Evolutionary conservation across 2,329 filamentous ascomycete genomes (phyloP), one percentile per base, ranked within the genome.

Genomic region (Claviceps sp.): DNA sequence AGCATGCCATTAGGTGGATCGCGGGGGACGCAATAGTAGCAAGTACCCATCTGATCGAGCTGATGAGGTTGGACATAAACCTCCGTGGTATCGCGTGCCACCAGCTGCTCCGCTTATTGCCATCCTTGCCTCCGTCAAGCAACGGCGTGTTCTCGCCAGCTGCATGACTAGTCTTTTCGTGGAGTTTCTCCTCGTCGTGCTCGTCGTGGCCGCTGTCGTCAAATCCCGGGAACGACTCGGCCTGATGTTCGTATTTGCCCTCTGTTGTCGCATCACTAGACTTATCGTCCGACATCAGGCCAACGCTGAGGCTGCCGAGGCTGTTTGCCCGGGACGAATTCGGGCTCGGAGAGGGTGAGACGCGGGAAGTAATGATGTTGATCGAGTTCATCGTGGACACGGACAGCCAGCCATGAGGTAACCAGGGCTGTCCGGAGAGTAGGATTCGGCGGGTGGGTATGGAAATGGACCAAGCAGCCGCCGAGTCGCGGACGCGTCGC

Each of bases 361-460:
- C 87, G 72, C 86, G 84, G 67, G 87, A 82, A 64, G 89, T 93
- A 68, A 96, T 81, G 68, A 95, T 88, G 73, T 93, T 95, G 75
- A 95, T 77, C 63, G 90, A 95, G 82, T 96, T 96, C 91, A 96
- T 96, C 72, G 78, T 87, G 75, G 70, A 69, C 61, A 64, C 61
- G 61, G 67, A 67, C 62, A 67, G 68, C 67, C 70, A 75, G 76
- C 79, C 79, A 82, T 79, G 70, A 72, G 64, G 50, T 50, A 50
- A 20, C 34, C 11, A 24, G 20, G 50, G 47, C 53, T 52, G 50
- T 48, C 50, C 53, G 22, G 49, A 26, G 37, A 38, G 43, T 22
- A 20, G 18, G 34, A 14, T 14, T 51, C 8, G 18, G 38, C 24
- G 16, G 24, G 26, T 5, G 8, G 16, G 9, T 34, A 20, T 30